These are phyloP conservation scores for Pythium apleroticum DNA, from an alignment of 352 stramenopile genomes.

Conservation along the genomic window DNA sequence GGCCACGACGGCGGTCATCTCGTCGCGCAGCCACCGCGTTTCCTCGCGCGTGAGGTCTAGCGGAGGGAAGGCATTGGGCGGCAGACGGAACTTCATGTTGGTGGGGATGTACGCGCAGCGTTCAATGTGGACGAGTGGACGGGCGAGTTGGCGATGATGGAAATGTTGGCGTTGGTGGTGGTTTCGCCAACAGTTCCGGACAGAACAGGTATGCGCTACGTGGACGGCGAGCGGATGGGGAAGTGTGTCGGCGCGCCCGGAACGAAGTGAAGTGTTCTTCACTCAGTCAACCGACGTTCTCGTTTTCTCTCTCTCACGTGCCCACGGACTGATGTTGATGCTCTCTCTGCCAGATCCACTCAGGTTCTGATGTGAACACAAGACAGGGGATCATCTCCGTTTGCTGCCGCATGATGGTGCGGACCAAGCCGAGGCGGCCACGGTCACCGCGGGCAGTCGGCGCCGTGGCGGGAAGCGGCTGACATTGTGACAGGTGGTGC, in stretches of 20 bases:
- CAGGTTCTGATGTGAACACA: slow-evolving; percentile 4
- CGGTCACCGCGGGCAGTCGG: background rate
- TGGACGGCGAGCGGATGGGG: background rate
- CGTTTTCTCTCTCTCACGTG: background rate
- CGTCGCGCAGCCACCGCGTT: slow-evolving; percentile 28
- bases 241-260: background rate
- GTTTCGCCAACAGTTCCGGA: background rate
- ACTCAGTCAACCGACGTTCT: background rate
- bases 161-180: slow-evolving; percentile 1
- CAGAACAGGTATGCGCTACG: background rate
- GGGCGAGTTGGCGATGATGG: background rate
- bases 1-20: slow-evolving; percentile 38
- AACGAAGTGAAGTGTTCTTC: background rate
- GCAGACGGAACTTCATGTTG: slow-evolving; percentile 49
- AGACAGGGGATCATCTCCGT: background rate
- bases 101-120: background rate
- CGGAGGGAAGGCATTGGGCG: slow-evolving; percentile 34
- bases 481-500: slow-evolving; percentile 3
- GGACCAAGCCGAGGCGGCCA: too few relatives aligned
- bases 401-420: background rate
- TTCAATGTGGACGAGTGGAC: slow-evolving; percentile 2
- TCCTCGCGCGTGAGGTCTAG: slow-evolving; percentile 33
- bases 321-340: background rate
- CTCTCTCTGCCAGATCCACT: slow-evolving; percentile 1
- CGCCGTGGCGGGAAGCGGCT: background rate